These are phyloP conservation scores for Strobilomyces echinocephalus DNA, from an alignment of 768 basidiomycete species.

Conservation along the genomic window DNA sequence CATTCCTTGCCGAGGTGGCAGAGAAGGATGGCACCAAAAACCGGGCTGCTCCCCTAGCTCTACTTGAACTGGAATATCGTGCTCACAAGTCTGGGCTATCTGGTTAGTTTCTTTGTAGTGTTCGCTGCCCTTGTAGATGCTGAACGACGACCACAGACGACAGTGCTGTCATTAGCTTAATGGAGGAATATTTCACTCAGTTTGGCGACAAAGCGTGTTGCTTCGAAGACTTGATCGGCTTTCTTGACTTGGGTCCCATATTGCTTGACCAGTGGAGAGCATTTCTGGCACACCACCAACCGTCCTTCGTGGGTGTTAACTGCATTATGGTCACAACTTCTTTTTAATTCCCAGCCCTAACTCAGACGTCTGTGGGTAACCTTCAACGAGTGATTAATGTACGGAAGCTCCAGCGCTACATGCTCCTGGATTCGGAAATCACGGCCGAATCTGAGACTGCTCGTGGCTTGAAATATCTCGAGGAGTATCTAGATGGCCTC, in stretches of 20 bases:
- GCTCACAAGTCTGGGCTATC: constrained; percentile 44
- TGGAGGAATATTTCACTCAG: constrained; percentile 64
- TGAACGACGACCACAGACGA: constrained; percentile 37
- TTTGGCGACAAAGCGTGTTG: constrained; percentile 83
- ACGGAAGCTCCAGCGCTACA: constrained; percentile 68
- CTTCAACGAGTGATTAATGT: constrained; percentile 70
- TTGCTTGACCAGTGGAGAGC: constrained; percentile 48
- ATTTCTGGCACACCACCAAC: constrained; percentile 46
- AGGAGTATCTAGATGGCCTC: constrained; percentile 63
- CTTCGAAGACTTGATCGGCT: constrained; percentile 78
- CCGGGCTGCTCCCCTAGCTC: constrained; percentile 66
- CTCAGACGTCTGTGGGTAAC: constrained; percentile 46
- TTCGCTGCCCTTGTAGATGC: neutral
- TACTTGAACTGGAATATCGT: constrained; percentile 72
- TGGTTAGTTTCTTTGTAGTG: constrained; percentile 23
- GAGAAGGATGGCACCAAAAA: constrained; percentile 67
- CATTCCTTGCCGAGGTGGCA: constrained; percentile 53
- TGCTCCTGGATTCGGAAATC: constrained; percentile 44
- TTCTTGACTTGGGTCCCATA: constrained; percentile 47
- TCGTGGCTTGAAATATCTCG: constrained; percentile 48
- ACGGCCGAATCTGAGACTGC: constrained; percentile 53
- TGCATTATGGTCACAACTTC: constrained; percentile 4
- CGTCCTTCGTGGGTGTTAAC: constrained; percentile 43
- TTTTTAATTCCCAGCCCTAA: constrained; percentile 13
- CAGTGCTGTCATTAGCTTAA: constrained; percentile 39